Evolutionary conservation across 2,329 filamentous ascomycete genomes (phyloP), one percentile per base, ranked within the genome.

Genomic region (Hirsutella thompsonii): DNA sequence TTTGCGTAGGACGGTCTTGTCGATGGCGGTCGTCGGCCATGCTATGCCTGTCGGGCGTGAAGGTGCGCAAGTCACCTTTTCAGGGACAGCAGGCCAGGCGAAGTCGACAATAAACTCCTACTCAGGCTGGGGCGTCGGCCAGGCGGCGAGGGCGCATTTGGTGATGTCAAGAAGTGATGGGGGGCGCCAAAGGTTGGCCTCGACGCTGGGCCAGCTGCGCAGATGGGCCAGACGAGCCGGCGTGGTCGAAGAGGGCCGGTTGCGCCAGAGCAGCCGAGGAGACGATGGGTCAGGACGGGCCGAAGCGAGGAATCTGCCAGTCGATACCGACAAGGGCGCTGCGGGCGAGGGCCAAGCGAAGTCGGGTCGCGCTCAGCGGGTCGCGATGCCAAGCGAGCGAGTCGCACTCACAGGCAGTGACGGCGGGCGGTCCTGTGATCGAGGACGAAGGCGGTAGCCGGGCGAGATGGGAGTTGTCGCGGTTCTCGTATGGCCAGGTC

Each of bases 1-100:
- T 52, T 35, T 57, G 56, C 51, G 56, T 58, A 46, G 55, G 52
- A 55, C 61, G 58, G 42, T 62, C 56, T 47, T 57, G 56, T 49
- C 57, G 58, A 49, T 58, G 56, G 44, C 53, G 56, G 49, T 62
- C 59, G 55, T 62, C 59, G 51, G 59, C 59, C 59, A 62, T 62
- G 52, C 58, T 61, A 53, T 52, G 56, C 50, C 47, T 39, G 37
- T 38, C 39, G 36, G 35, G 41, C 40, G 39, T 38, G 18, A 20
- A 43, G 48, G 49, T 44, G 46, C 45, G 46, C 43, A 44, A 51
- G 47, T 41, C 42, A 46, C 42, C 49, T 43, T 33, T 33, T 4
- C 8, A 16, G 32, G 32, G 32, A 18, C 32, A 33, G 32, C 32
- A 18, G 32, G 16, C 39, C 44, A 19, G 38, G 45, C 37, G 41